Evolutionary conservation across 1,284 basidiomycete species (phyloP), one percentile per base, ranked within the genome.

Genomic region (Sporisorium iseilematis-ciliati): DNA sequence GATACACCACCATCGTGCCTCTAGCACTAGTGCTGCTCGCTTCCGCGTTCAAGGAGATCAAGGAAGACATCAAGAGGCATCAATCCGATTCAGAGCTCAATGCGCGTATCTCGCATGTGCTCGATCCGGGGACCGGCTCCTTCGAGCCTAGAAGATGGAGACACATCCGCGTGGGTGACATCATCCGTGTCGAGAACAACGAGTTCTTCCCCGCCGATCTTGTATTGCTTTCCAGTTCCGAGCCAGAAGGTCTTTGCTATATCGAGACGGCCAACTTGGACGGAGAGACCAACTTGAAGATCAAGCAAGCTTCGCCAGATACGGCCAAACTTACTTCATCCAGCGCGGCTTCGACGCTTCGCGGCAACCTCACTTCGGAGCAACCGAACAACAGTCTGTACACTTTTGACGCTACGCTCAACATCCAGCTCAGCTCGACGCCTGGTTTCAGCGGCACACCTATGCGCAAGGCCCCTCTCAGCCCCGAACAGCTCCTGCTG

Each of bases 271-370:
- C 93, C 35, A 99, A 99, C 85, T 88, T 99, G 23, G 97, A 99
- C 82, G 96, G 95, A 25, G 96, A 99, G 88, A 99, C 97, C 6
- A 99, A 99, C 83, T 89, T 99, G 77, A 99, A 99, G 88, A 98
- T 99, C 87, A 98, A 99, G 85, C 95, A 99, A 87, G 93, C 93
- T 0, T 92, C 92, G 18, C 89, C 93, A 0, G 90, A 93, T 26
- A 97, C 95, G 0, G 87, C 93, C 0, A 82, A 88, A 12, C 88
- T 97, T 45, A 94, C 91, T 11, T 90, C 92, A 1, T 94, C 96
- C 0, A 87, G 90, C 16, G 88, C 91, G 3, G 91, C 94, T 25
- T 89, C 89, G 7, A 86, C 90, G 3, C 88, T 99, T 1, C 91
- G 90, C 21, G 97, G 97, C 5, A 90, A 92, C 42, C 87, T 99